Conservation (phyloP, 2,329 filamentous ascomycete species). For the Cladorrhinum sp. region DNA sequence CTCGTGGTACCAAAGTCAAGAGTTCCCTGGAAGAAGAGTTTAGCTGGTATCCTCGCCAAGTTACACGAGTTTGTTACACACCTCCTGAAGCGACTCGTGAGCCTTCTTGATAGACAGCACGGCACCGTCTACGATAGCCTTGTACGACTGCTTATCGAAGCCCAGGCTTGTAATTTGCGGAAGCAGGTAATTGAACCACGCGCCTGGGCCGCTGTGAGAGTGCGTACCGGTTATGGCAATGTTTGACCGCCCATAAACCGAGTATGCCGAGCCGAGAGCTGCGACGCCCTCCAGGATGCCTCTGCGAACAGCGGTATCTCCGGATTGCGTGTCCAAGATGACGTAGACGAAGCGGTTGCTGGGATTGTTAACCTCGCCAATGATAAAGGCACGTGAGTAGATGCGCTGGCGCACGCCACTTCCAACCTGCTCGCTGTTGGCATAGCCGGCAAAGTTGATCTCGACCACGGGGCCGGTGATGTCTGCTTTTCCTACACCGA, state of each 20-base stretch:
- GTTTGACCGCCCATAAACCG: conserved; percentile 73
- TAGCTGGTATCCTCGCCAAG: neutral
- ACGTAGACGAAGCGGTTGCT: conserved; percentile 78
- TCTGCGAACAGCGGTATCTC: conserved; percentile 82
- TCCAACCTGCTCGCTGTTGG: conserved; percentile 73
- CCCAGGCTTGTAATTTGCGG: conserved; percentile 85
- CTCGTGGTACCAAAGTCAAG: conserved; percentile 62
- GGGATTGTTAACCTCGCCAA: conserved; percentile 64
- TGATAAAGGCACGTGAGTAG: conserved; percentile 82
- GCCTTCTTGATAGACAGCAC: conserved; percentile 75
- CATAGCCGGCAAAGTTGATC: conserved; percentile 88
- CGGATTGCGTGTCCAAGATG: conserved; percentile 79
- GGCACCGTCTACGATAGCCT: conserved; percentile 81
- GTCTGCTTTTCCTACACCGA: conserved; percentile 54
- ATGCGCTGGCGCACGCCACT: conserved; percentile 79
- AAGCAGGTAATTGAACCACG: conserved; percentile 88
- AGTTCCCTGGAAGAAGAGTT: conserved; percentile 47
- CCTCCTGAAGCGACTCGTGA: conserved; percentile 62
- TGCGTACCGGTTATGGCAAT: conserved; percentile 89
- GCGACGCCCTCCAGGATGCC: conserved; percentile 73
- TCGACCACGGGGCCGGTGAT: conserved; percentile 75
- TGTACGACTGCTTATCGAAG: conserved; percentile 81
- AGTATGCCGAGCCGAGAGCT: conserved; percentile 66
- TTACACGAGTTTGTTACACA: conserved; percentile 22
- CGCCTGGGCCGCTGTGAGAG: conserved; percentile 83